These are phyloP conservation scores for Paramecium pentaurelia DNA, from an alignment of 73 alveolate species.

Conservation along the genomic window DNA sequence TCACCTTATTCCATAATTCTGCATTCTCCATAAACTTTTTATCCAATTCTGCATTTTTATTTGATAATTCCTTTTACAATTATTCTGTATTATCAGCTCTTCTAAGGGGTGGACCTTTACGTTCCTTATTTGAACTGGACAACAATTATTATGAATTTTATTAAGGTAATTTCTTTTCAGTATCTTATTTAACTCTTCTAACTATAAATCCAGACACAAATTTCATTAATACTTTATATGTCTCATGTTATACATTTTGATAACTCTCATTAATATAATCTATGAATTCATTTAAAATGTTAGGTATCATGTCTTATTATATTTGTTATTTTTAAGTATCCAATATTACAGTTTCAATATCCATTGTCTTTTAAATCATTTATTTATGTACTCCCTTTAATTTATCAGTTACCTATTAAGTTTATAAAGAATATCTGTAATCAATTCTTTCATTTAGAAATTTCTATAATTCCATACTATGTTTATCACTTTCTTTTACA, in stretches of 20 bases:
- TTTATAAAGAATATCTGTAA: neutral
- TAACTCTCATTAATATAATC: neutral
- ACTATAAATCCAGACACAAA: neutral
- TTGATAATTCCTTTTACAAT: neutral
- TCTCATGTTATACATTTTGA: neutral
- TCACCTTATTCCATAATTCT: neutral
- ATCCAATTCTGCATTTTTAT: neutral
- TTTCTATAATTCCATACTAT: neutral
- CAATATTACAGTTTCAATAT: neutral
- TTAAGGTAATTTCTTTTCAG: neutral
- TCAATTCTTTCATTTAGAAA: neutral
- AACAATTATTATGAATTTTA: neutral
- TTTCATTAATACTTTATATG: slow-evolving; percentile 13
- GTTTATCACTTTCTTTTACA: neutral
- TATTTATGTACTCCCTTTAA: neutral
- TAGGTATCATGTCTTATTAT: neutral
- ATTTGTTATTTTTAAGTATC: neutral
- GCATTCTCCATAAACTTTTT: neutral
- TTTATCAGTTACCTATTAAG: neutral
- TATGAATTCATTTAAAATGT: neutral
- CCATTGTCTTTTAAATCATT: neutral
- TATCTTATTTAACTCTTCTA: neutral
- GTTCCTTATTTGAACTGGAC: neutral
- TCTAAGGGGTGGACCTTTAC: neutral
- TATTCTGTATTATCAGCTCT: neutral